phyloP scores from a whole-genome alignment of 2,329 filamentous ascomycete species.

The Tothia fuscella region DNA sequence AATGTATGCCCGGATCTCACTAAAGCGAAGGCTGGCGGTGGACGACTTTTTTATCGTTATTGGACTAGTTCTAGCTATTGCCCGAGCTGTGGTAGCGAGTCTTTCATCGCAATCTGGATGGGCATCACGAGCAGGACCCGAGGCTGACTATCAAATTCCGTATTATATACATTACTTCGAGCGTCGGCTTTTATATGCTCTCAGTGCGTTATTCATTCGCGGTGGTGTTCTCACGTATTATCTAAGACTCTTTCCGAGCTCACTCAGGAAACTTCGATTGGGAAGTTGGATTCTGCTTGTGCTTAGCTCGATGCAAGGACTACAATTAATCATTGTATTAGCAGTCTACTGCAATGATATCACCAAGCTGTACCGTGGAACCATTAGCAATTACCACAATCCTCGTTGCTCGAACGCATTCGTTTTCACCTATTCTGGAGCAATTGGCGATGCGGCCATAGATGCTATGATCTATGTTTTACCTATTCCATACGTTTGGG shows the following conservation, averaged over 20 bases:
- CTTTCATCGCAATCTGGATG: slow-evolving; percentile 2
- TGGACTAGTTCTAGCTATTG: slow-evolving; percentile 7
- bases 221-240: slow-evolving; percentile 8
- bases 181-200: slow-evolving; percentile 6
- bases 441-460: slow-evolving; percentile 9
- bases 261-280: slow-evolving; percentile 1
- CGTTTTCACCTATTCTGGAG: slow-evolving; percentile 10
- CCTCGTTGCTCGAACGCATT: slow-evolving; percentile 5
- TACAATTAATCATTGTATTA: slow-evolving; percentile 6
- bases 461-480: slow-evolving; percentile 8
- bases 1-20: slow-evolving; percentile 6
- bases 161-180: slow-evolving; percentile 10
- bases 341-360: slow-evolving; percentile 9
- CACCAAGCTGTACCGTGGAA: slow-evolving; percentile 4
- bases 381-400: slow-evolving; percentile 5
- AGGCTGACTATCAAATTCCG: slow-evolving; percentile 6
- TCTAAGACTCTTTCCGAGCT: slow-evolving; percentile 7
- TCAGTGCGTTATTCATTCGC: slow-evolving; percentile 10
- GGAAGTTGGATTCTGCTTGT: slow-evolving; percentile 2
- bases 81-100: slow-evolving; percentile 4
- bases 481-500: slow-evolving; percentile 10
- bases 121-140: slow-evolving; percentile 1
- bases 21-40: slow-evolving; percentile 3
- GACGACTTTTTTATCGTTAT: slow-evolving; percentile 10
- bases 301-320: slow-evolving; percentile 6